Base-by-base conservation (phyloP, 2,329 filamentous ascomycete species). In the Nothomitra cinnamomea region DNA sequence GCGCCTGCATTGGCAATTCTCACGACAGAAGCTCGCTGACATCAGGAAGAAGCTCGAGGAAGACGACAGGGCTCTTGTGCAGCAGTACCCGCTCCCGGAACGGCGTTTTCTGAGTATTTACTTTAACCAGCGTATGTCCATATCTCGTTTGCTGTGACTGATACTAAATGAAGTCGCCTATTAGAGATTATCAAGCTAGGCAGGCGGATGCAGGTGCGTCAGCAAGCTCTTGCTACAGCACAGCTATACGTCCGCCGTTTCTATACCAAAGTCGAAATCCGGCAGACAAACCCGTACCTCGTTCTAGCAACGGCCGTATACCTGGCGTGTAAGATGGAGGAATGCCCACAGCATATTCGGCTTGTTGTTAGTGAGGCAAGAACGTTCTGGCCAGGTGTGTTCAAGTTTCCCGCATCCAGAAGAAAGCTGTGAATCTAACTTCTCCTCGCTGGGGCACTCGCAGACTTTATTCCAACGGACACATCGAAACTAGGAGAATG, bases 321-420 rank as follows among this genome's bases (percentile, higher is more conserved):
- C 66, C 74, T 98, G 36, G 89, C 92, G 19, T 95, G 88, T 71
- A 98, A 98, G 70, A 95, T 94, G 80, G 92, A 98, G 67, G 92
- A 98, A 67, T 89, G 83, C 51, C 92, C 92, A 2, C 90, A 96
- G 66, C 92, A 98, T 66, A 96, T 98, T 62, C 80, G 92, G 28
- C 78, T 94, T 58, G 83, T 98, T 55, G 82, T 92, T 10, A 83
- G 80, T 48, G 92, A 98, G 66, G 87, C 89, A 2, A 81, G 87
- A 35, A 79, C 83, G 55, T 75, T 94, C 56, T 95, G 87, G 87
- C 82, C 86, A 61, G 78, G 79, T 79, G 71, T 50, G 67, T 59
- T 24, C 1, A 40, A 24, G 12, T 2, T 22, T n/a, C 35, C 19
- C 21, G 4, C 19, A 32, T 4, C n/a, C 25, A 21, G 13, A n/a